Percentiles rank a stretch among this genome's conserved stretches.
These are phyloP conservation scores for Puya raimondii DNA, from an alignment of 176 grass and related monocot genomes.

Conservation along the genomic window DNA sequence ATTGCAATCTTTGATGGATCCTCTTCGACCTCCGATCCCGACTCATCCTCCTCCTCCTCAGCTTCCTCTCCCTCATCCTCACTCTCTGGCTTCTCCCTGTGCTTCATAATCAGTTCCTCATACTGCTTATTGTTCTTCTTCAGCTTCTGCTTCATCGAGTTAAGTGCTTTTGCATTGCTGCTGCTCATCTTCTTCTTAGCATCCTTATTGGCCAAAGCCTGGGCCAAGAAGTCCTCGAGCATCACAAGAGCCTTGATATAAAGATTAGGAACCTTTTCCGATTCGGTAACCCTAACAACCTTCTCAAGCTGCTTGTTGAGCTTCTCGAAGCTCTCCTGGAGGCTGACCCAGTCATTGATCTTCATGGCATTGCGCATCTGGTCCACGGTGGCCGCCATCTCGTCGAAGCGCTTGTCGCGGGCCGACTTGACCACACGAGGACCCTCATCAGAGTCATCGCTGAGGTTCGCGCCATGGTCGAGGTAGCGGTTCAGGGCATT, in stretches of 20 bases:
- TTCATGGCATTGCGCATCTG: conserved; percentile 98
- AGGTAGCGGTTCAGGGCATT: conserved; percentile 45
- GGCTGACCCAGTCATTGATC: conserved; percentile 93
- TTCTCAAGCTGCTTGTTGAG: conserved; percentile 97
- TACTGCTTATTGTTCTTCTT: conserved; percentile 98
- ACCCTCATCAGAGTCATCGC: conserved; percentile 65
- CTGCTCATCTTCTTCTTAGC: conserved; percentile 99
- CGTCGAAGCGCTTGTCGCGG: conserved; percentile 75
- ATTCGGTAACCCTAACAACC: conserved; percentile 79
- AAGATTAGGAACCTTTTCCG: conserved; percentile 54
- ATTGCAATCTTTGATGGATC: conserved; percentile 42
- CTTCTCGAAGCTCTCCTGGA: conserved; percentile 88
- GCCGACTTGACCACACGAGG: conserved; percentile 64
- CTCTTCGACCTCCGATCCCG: conserved; percentile 24
- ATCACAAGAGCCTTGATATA: conserved; percentile 85
- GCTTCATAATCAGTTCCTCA: conserved; percentile 60
- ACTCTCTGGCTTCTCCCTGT: conserved; percentile 50
- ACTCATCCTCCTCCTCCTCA: conserved; percentile 35
- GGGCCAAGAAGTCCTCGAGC: conserved; percentile 77
- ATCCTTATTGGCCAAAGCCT: conserved; percentile 94
- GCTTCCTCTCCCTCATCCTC: conserved; percentile 51
- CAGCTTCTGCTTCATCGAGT: conserved; percentile 82
- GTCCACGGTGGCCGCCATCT: conserved; percentile 72
- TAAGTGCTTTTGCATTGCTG: conserved; percentile 78
- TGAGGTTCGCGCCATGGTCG: conserved; percentile 31